phyloP scores from a whole-genome alignment of 1,284 basidiomycete species.

The Apiotrichum mycotoxinovorans region DNA sequence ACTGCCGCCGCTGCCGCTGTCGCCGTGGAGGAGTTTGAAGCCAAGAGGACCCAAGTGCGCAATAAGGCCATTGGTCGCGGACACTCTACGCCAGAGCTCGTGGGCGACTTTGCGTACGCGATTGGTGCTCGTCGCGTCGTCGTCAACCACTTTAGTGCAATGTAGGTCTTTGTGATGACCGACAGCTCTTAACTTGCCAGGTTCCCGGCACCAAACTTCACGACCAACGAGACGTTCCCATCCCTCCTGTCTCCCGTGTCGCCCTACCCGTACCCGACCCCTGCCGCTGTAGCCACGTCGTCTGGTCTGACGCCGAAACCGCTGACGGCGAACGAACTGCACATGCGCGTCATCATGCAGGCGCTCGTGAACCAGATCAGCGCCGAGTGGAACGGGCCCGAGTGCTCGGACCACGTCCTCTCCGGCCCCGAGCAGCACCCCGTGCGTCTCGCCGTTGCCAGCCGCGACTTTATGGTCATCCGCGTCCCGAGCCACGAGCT shows the following conservation, averaged over 20 bases:
- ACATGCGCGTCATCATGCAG: constrained; percentile 51
- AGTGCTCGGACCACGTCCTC: constrained; percentile 37
- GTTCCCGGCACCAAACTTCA: constrained; percentile 36
- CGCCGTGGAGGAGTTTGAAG: constrained; percentile 48
- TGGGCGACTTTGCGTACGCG: constrained; percentile 68
- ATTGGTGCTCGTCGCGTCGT: constrained; percentile 66
- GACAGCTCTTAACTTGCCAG: constrained; percentile 11
- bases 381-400: constrained; percentile 36
- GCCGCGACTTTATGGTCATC: constrained; percentile 66
- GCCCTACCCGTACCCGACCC: constrained; percentile 39
- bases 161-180: constrained; percentile 53
- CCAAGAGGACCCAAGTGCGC: constrained; percentile 53
- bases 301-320: constrained; percentile 20
- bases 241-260: constrained; percentile 52
- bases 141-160: constrained; percentile 76
- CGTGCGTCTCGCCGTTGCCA: constrained; percentile 55
- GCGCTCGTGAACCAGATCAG: constrained; percentile 45
- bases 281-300: constrained; percentile 3
- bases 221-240: constrained; percentile 35
- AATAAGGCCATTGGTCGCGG: constrained; percentile 63
- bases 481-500: constrained; percentile 53
- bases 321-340: constrained; percentile 39
- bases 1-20: constrained; percentile 48
- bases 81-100: constrained; percentile 79
- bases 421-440: constrained; percentile 60